phyloP scores from a whole-genome alignment of 441 rosid genomes.

The Lepidium campestre region DNA sequence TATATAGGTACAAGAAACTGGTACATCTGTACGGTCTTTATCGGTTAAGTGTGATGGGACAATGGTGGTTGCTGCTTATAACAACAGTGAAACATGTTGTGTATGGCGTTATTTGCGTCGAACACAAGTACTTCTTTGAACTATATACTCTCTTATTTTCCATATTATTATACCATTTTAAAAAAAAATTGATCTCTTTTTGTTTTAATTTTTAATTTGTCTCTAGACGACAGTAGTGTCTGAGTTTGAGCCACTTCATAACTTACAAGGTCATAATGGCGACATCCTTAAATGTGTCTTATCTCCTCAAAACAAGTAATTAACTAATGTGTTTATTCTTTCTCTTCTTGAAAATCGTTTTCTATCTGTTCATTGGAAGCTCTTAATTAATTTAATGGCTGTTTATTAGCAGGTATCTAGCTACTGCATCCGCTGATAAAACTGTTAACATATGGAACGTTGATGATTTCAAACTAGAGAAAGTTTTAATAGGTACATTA shows the following conservation, averaged over 20 bases:
- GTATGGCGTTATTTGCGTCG: constrained; percentile 88
- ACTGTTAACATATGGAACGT: constrained; percentile 99
- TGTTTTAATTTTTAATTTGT: no score
- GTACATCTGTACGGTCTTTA: constrained; percentile 81
- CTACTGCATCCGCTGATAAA: constrained; percentile 89
- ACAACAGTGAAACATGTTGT: constrained; percentile 86
- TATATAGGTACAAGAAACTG: constrained; percentile 86
- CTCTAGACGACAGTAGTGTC: no score
- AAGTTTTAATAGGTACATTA: constrained; percentile 56
- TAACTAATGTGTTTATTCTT: constrained; percentile 13
- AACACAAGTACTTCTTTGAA: constrained; percentile 47
- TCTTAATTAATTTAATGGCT: background rate
- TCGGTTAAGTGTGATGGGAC: constrained; percentile 97
- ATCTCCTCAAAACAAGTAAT: constrained; percentile 74
- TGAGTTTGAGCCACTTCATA: constrained; percentile 95
- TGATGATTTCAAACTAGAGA: constrained; percentile 94
- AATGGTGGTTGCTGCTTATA: constrained; percentile 93
- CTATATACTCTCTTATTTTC: background rate
- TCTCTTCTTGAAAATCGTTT: background rate
- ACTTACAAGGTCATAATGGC: constrained; percentile 84
- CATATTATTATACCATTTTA: background rate
- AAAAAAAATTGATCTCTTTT: background rate
- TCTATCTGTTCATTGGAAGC: background rate
- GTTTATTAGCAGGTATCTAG: constrained; percentile 57
- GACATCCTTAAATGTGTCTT: constrained; percentile 92